Conservation (phyloP, 805 yeast species). For the Torulaspora franciscae region DNA sequence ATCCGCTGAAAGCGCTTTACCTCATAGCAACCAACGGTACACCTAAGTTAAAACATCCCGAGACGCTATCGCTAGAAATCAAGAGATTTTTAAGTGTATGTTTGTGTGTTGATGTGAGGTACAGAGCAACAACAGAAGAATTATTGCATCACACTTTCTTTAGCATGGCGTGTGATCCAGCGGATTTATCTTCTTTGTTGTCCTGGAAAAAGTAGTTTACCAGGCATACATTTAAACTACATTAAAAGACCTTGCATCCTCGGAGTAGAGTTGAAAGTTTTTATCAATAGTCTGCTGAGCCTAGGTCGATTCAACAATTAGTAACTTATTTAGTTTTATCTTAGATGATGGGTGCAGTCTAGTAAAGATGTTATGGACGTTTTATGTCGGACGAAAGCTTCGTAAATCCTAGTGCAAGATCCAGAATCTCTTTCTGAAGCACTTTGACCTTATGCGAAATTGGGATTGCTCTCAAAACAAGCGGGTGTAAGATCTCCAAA, state of each 20-base stretch:
- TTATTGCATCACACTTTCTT: conserved; percentile 72
- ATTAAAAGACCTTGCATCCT: neutral
- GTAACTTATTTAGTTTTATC: neutral
- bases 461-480: conserved; percentile 33
- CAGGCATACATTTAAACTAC: neutral
- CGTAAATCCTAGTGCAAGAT: conserved; percentile 28
- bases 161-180: conserved; percentile 55
- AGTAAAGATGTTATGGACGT: neutral
- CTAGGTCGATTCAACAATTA: neutral
- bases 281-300: neutral
- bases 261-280: neutral
- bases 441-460: conserved; percentile 32
- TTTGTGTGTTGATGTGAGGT: conserved; percentile 87
- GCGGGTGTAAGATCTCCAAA: conserved; percentile 27
- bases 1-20: conserved; percentile 89
- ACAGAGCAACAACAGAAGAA: conserved; percentile 87
- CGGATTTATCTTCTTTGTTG: conserved; percentile 55
- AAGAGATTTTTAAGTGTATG: conserved; percentile 86
- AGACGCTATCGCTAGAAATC: conserved; percentile 68
- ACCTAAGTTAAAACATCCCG: conserved; percentile 88
- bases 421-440: conserved; percentile 27
- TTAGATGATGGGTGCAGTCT: neutral
- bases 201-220: conserved; percentile 41
- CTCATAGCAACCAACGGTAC: conserved; percentile 96
- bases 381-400: conserved; percentile 17